These are phyloP conservation scores for Pancytospora philotis DNA, from an alignment of 371 early-diverging fungal genomes.

Conservation along the genomic window DNA sequence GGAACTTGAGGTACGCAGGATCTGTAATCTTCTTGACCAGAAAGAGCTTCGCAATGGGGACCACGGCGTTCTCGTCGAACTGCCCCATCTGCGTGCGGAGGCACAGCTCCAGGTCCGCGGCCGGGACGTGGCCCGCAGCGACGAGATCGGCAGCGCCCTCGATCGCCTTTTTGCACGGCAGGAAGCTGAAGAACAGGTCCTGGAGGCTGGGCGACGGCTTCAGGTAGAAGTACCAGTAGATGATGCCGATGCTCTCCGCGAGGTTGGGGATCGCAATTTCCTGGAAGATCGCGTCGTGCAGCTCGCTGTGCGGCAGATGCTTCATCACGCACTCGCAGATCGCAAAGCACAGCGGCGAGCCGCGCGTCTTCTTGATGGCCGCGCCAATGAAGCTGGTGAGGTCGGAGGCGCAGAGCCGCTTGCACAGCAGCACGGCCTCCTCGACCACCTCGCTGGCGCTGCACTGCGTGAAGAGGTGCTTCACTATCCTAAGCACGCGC, in stretches of 20 bases:
- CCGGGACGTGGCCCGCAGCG: neutral
- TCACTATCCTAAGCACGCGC: slow-evolving; percentile 25
- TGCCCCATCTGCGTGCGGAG: neutral
- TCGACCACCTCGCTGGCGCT: slow-evolving; percentile 27
- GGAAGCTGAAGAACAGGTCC: slow-evolving; percentile 5
- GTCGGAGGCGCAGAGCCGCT: slow-evolving; percentile 10
- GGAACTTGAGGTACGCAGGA: neutral
- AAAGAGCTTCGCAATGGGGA: slow-evolving; percentile 33
- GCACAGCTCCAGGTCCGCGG: neutral
- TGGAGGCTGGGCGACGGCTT: neutral
- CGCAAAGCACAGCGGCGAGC: slow-evolving; percentile 12
- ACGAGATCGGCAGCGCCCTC: slow-evolving; percentile 14
- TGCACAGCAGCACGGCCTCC: slow-evolving; percentile 17
- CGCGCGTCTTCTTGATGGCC: slow-evolving; percentile 28
- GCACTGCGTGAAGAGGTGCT: slow-evolving; percentile 30
- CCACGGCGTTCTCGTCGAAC: slow-evolving; percentile 4
- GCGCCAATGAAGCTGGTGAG: slow-evolving; percentile 32
- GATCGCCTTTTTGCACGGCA: neutral
- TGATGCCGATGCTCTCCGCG: neutral
- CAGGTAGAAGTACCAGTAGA: slow-evolving; percentile 19
- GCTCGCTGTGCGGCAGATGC: slow-evolving; percentile 7
- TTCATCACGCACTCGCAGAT: slow-evolving; percentile 35
- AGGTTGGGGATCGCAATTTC: slow-evolving; percentile 32
- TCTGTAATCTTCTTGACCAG: neutral
- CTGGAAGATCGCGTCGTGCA: slow-evolving; percentile 40